Base-by-base conservation (phyloP, 2,329 filamentous ascomycete species). In the Pseudocercospora cruenta region DNA sequence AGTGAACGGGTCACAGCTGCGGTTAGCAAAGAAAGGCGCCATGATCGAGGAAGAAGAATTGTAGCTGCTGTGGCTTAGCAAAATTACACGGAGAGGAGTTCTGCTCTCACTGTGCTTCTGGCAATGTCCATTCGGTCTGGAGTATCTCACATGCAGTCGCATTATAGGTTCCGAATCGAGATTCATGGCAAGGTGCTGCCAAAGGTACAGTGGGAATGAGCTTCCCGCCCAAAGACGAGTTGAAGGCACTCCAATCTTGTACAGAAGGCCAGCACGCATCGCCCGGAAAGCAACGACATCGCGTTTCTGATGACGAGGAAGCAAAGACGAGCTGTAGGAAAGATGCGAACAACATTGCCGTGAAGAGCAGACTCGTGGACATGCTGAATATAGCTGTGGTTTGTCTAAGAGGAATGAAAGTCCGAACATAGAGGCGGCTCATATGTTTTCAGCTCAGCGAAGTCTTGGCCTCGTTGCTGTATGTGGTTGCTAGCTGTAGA, bases 191-290 rank as follows among this genome's bases (percentile, higher is more conserved):
- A 0, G 82, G 77, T 2, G 81, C 74, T 0, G 81, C 87, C 2
- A 88, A 71, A 0, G 87, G 87, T 2, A 83, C 76, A 0, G 84
- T 87, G 10, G 81, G 79, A 45, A 89, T 78, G 31, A 89, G 77
- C 4, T 77, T 78, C 0, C 85, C 86, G 22, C 78, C 77, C 1
- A 88, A 77, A 0, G 86, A 82, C 14, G 72, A 62, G 71, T 89
- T 88, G 59, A 90, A 81, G 0, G 71, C 62, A 6, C 77, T 69
- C 87, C 87, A 90, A 3, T 76, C 74, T 1, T 70, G 54, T 0
- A 69, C 22, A 0, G 77, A 75, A 0, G 87, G 87, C 86, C 87
- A 90, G 72, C 80, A 82, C 0, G 68, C 19, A 63, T 88, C 84
- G 14, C 81, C 82, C 0, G 87, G 86, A 43, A 84, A 79, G 74